Conservation (phyloP, 352 stramenopile genomes). For the Phytophthora pluvialis region DNA sequence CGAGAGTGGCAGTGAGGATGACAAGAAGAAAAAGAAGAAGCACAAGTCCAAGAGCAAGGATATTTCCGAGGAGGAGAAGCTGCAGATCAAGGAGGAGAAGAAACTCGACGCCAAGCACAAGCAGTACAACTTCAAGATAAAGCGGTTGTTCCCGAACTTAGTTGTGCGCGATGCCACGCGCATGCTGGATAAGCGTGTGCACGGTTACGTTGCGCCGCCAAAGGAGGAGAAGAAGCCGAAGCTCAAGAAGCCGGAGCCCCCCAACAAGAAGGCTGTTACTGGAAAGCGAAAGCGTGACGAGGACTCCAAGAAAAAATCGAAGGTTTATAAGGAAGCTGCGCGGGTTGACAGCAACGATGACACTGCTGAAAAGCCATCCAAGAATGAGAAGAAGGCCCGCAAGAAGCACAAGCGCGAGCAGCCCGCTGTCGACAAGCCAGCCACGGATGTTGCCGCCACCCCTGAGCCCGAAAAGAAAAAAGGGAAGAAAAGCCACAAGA, state of each 20-base stretch:
- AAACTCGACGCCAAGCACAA: conserved; percentile 82
- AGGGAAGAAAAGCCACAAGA: conserved; percentile 31
- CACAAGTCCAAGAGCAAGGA: conserved; percentile 33
- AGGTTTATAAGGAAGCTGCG: conserved; percentile 9
- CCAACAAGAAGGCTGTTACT: conserved; percentile 27
- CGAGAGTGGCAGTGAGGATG: conserved; percentile 29
- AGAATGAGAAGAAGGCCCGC: conserved; percentile 38
- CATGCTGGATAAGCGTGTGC: conserved; percentile 82
- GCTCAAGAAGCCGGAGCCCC: conserved; percentile 24
- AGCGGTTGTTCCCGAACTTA: conserved; percentile 80
- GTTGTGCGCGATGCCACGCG: conserved; percentile 82
- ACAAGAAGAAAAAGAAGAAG: conserved; percentile 29
- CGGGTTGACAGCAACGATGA: conserved; percentile 1
- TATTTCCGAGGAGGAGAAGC: conserved; percentile 54
- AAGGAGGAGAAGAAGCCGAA: conserved; percentile 73
- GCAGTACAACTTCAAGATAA: conserved; percentile 92
- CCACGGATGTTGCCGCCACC: conserved; percentile 11
- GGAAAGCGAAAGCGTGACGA: conserved; percentile 39
- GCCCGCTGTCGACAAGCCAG: conserved; percentile 3
- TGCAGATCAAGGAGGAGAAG: conserved; percentile 68
- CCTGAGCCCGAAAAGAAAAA: conserved; percentile 31
- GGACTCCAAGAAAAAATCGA: conserved; percentile 13
- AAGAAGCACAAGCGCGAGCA: conserved; percentile 45
- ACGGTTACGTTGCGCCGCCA: conserved; percentile 77
- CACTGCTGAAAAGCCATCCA: conserved; percentile 19